phyloP scores from a whole-genome alignment of 129 eudicot genomes.

The Flaveria linearis region DNA sequence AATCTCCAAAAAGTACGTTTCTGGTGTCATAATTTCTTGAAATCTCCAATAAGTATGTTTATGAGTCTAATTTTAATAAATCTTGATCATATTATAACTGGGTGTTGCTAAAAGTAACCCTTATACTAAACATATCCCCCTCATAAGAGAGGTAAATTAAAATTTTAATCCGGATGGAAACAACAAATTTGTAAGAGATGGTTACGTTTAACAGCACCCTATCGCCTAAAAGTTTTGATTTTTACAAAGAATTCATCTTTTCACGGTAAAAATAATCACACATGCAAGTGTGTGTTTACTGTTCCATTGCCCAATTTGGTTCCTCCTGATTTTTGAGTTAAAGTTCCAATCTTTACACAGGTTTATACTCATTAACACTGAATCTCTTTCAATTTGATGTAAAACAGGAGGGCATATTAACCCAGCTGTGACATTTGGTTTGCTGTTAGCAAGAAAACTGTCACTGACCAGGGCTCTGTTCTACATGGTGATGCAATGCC shows the following conservation, averaged over 20 bases:
- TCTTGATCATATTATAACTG: neutral
- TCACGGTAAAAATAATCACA: neutral
- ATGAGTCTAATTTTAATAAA: neutral
- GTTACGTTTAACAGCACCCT: no score
- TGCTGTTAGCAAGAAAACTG: constrained; percentile 80
- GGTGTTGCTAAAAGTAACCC: no score
- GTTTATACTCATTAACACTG: neutral
- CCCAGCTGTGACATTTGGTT: constrained; percentile 87
- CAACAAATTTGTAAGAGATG: no score
- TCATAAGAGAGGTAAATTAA: no score
- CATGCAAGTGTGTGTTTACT: neutral
- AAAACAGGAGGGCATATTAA: constrained; percentile 89
- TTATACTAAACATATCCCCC: no score
- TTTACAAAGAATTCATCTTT: neutral
- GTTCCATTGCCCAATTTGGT: neutral
- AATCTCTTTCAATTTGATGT: neutral
- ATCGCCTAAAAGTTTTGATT: neutral
- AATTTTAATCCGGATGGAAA: no score
- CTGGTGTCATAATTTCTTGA: neutral
- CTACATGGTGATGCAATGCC: constrained; percentile 90
- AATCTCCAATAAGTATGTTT: neutral
- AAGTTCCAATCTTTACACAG: neutral
- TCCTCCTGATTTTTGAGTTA: neutral
- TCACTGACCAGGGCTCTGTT: constrained; percentile 71
- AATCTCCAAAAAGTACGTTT: neutral